Evolutionary conservation across 805 yeast genomes (phyloP).

Genomic region (Candida easanensis): DNA sequence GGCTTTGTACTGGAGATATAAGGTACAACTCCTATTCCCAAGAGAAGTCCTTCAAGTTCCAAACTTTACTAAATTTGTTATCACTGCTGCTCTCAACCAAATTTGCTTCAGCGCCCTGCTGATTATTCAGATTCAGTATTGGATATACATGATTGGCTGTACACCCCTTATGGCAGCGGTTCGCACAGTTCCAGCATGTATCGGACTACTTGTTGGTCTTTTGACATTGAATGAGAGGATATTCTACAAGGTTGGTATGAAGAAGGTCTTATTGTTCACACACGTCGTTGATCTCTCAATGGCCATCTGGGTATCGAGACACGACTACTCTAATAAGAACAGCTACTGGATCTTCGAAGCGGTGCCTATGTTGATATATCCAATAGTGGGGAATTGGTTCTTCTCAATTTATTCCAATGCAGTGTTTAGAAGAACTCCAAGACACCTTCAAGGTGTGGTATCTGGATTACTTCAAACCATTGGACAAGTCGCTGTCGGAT

Average conservation of each 20-base stretch:
- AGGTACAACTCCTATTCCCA: slow-evolving; percentile 30
- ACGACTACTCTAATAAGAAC: neutral
- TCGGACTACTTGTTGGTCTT: slow-evolving; percentile 33
- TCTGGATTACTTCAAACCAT: slow-evolving; percentile 35
- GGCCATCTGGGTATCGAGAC: slow-evolving; percentile 20
- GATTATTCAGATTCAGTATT: slow-evolving; percentile 26
- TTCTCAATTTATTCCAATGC: slow-evolving; percentile 34
- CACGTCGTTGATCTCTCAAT: slow-evolving; percentile 17
- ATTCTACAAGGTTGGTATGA: slow-evolving; percentile 25
- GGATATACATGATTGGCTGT: slow-evolving; percentile 27
- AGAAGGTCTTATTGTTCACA: slow-evolving; percentile 18
- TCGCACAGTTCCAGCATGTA: slow-evolving; percentile 34
- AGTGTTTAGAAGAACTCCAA: slow-evolving; percentile 33
- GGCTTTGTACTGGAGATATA: slow-evolving; percentile 9
- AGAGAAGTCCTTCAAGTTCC: slow-evolving; percentile 25
- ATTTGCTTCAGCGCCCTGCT: slow-evolving; percentile 22
- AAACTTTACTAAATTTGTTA: slow-evolving; percentile 27
- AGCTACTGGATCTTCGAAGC: slow-evolving; percentile 30
- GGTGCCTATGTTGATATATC: slow-evolving; percentile 26
- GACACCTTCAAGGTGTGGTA: slow-evolving; percentile 38
- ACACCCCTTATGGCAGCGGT: slow-evolving; percentile 35
- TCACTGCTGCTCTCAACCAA: slow-evolving; percentile 22
- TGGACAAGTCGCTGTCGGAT: neutral
- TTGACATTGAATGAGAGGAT: slow-evolving; percentile 22
- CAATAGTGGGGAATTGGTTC: slow-evolving; percentile 30